Evolutionary conservation across 1,284 basidiomycete genomes (phyloP), one percentile per base, ranked within the genome.

Genomic region (Cystobasidium slooffiae): DNA sequence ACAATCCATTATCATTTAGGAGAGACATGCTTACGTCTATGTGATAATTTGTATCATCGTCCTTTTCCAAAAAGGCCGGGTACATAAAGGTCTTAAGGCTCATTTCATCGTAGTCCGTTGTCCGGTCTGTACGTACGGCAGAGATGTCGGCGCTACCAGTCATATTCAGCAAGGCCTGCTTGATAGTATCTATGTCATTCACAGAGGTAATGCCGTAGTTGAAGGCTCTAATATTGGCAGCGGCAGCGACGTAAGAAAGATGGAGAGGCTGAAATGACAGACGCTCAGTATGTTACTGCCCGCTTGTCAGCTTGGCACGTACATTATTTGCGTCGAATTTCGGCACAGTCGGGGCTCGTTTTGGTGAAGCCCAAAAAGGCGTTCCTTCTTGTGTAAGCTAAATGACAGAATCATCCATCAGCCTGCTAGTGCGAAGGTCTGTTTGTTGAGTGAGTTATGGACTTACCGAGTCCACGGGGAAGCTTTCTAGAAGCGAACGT

Each of bases 41-140:
- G 84, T 99, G 97, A 84, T 93, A 88, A 84, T 99, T 99, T 52
- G 89, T 89, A 83, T 99, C 97, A 81, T 99, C 96, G 82, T 99
- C 97, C 85, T 99, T 99, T 86, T 99, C 97, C 81, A 99, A 99
- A 81, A 98, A 95, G 70, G 96, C 94, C 4, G 97, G 93, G 74
- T 87, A 91, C 73, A 99, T 87, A 72, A 92, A 83, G 49, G 87
- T 85, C 12, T 85, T 84, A 7, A 87, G 77, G 78, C 91, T 89
- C 58, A 87, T 86, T 44, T 84, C 82, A 77, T 86, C 88, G 22
- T 74, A 52, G 10, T 68, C 72, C 61, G 53, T 68, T 64, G 76
- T 78, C 41, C 94, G 5, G 97, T 97, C 49, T 87, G 88, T 82
- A 99, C 99, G 81, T 93, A 90, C 20, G 96, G 94, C 46, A 98